phyloP scores from a whole-genome alignment of 352 stramenopile species.

The Phytopythium cucurbitacearum region DNA sequence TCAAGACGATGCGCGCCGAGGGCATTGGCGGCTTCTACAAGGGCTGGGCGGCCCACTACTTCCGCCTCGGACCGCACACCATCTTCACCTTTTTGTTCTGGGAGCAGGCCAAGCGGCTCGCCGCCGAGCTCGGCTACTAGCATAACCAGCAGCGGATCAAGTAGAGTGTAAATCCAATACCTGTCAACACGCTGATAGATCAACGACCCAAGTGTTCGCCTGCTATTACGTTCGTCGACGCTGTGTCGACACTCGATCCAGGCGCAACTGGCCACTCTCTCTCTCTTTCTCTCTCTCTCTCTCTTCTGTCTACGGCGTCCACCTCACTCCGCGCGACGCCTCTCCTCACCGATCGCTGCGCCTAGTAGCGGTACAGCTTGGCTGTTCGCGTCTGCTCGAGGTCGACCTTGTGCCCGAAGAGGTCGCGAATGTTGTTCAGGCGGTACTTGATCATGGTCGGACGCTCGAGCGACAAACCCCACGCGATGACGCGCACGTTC shows the following conservation, averaged over 20 bases:
- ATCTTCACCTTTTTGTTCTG: slow-evolving; percentile 87
- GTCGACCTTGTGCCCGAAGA: slow-evolving; percentile 99
- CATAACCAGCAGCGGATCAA: background rate
- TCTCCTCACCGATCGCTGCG: slow-evolving; percentile 4
- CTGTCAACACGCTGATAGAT: slow-evolving; percentile 1
- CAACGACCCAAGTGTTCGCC: background rate
- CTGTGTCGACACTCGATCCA: too few species aligned
- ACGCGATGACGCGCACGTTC: slow-evolving; percentile 99
- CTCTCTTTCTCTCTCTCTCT: slow-evolving; percentile 1
- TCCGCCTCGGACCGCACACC: slow-evolving; percentile 81
- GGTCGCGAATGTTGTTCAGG: slow-evolving; percentile 99
- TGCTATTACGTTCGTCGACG: too few species aligned
- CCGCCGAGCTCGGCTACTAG: slow-evolving; percentile 60
- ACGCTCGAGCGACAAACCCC: slow-evolving; percentile 98
- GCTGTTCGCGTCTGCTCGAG: slow-evolving; percentile 94
- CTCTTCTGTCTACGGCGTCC: background rate
- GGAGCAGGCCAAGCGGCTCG: slow-evolving; percentile 78
- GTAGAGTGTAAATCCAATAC: background rate
- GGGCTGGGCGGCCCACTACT: slow-evolving; percentile 84
- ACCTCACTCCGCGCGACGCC: slow-evolving; percentile 9
- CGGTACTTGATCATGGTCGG: slow-evolving; percentile 99
- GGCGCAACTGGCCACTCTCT: too few species aligned
- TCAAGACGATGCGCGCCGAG: slow-evolving; percentile 76
- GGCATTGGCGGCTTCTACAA: slow-evolving; percentile 84
- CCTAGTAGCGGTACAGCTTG: slow-evolving; percentile 85